These are phyloP conservation scores for Coemansia sp. DNA, from an alignment of 192 early-diverging fungal genomes.

Conservation along the genomic window DNA sequence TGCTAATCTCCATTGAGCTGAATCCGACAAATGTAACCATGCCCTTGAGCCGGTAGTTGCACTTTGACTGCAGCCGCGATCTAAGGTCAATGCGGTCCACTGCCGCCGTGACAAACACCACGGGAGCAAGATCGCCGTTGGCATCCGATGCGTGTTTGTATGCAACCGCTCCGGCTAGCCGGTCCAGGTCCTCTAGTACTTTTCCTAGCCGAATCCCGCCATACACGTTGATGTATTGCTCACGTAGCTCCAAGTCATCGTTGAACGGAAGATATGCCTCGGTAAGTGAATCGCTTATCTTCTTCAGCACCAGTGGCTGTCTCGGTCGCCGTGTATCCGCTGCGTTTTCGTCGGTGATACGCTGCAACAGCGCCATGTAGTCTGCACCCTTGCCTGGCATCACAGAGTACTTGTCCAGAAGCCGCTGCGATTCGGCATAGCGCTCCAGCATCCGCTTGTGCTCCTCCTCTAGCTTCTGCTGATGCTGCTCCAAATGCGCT, in stretches of 20 bases:
- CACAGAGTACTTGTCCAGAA: slow-evolving; percentile 53
- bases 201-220: slow-evolving; percentile 79
- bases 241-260: slow-evolving; percentile 67
- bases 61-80: slow-evolving; percentile 58
- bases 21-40: slow-evolving; percentile 82
- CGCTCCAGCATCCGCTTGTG: slow-evolving; percentile 49
- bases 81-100: slow-evolving; percentile 86
- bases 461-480: slow-evolving; percentile 33
- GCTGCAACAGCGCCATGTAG: slow-evolving; percentile 51
- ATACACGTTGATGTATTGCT: slow-evolving; percentile 77
- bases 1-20: slow-evolving; percentile 85
- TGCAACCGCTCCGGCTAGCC: slow-evolving; percentile 75
- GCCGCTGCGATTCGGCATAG: slow-evolving; percentile 43
- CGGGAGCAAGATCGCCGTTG: slow-evolving; percentile 55
- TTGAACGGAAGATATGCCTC: slow-evolving; percentile 78
- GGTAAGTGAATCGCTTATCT: slow-evolving; percentile 72
- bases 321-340: slow-evolving; percentile 27
- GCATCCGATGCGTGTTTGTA: slow-evolving; percentile 73
- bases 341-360: slow-evolving; percentile 41
- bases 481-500: slow-evolving; percentile 17
- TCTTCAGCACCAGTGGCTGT: slow-evolving; percentile 57
- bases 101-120: slow-evolving; percentile 83
- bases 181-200: slow-evolving; percentile 84
- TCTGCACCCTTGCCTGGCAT: slow-evolving; percentile 51
- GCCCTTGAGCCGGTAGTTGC: slow-evolving; percentile 77